A percentile compares a stretch with the other conserved stretches of the same genome.
These are phyloP conservation scores for Pyrenula massariospora DNA, from an alignment of 495 filamentous ascomycete species.

Conservation along the genomic window DNA sequence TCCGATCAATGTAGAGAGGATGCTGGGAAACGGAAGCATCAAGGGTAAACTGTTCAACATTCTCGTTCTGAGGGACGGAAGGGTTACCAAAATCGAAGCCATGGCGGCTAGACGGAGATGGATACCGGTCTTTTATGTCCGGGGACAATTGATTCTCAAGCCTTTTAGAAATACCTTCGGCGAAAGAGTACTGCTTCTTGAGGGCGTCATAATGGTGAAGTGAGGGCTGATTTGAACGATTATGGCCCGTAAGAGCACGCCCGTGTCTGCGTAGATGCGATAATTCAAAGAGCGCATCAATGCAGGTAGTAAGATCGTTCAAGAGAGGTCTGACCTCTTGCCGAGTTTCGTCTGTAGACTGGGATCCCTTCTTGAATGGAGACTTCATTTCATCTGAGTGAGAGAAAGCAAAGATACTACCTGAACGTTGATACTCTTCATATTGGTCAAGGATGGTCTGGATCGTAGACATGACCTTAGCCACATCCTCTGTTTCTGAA, in stretches of 20 bases:
- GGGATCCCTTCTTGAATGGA: background rate
- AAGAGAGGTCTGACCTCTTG: conserved; percentile 35
- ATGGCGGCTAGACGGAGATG: background rate
- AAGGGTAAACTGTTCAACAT: conserved; percentile 7
- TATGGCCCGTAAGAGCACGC: background rate
- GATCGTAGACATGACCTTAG: conserved; percentile 80
- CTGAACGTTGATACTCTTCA: background rate
- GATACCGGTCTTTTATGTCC: background rate
- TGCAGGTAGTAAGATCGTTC: conserved; percentile 67
- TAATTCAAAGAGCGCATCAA: conserved; percentile 82
- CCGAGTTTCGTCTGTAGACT: background rate
- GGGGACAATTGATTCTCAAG: background rate
- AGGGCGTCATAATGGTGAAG: background rate
- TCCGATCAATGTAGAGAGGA: conserved; percentile 28
- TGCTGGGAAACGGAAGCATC: conserved; percentile 12
- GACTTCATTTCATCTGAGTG: background rate
- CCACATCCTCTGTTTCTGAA: conserved; percentile 50
- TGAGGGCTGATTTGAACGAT: background rate
- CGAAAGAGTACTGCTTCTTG: background rate
- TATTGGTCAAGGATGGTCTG: conserved; percentile 63
- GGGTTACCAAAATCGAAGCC: background rate
- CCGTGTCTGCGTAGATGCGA: conserved; percentile 54
- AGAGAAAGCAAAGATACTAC: background rate
- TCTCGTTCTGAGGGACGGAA: background rate
- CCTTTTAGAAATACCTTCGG: background rate